A percentile compares a stretch with the other conserved stretches of the same genome.
These are phyloP conservation scores for Shiraia bambusicola DNA, from an alignment of 2,329 filamentous ascomycete genomes.

Conservation along the genomic window DNA sequence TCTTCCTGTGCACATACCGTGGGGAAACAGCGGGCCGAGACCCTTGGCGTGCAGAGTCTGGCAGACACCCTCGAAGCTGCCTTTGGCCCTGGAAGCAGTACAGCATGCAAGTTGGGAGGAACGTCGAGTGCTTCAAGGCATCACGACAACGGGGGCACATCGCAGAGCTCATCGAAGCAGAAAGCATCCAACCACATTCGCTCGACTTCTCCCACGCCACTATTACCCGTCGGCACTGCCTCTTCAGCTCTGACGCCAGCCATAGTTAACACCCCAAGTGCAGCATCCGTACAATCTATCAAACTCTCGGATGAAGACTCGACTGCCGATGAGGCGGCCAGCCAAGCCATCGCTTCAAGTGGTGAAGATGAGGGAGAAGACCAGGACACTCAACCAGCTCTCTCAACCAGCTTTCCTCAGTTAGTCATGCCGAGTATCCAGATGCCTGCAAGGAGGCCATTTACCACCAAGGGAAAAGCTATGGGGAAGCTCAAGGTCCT, in stretches of 20 bases:
- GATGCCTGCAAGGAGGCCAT: constrained; percentile 85
- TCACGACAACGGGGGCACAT: constrained; percentile 32
- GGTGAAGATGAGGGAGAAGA: constrained; percentile 55
- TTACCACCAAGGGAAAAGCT: constrained; percentile 80
- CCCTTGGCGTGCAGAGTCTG: constrained; percentile 60
- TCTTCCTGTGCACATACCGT: constrained; percentile 17
- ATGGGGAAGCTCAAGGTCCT: constrained; percentile 89
- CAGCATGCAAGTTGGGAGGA: constrained; percentile 25
- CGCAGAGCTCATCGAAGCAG: constrained; percentile 20
- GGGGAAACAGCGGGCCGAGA: constrained; percentile 44
- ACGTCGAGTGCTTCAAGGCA: constrained; percentile 28
- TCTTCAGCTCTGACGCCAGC: constrained; percentile 53
- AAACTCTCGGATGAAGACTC: constrained; percentile 60
- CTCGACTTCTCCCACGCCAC: constrained; percentile 28
- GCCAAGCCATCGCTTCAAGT: constrained; percentile 57
- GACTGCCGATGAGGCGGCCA: constrained; percentile 56
- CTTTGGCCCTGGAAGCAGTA: constrained; percentile 34
- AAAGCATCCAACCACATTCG: constrained; percentile 24
- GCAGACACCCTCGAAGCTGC: constrained; percentile 54
- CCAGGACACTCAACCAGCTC: constrained; percentile 39
- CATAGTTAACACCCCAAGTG: constrained; percentile 61
- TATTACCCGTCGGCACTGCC: constrained; percentile 22
- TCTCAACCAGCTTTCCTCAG: constrained; percentile 59
- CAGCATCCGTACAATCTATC: constrained; percentile 59
- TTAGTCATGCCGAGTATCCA: constrained; percentile 97